Evolutionary conservation across 768 basidiomycete genomes (phyloP), one percentile per base, ranked within the genome.

Genomic region (Boletus speciosus): DNA sequence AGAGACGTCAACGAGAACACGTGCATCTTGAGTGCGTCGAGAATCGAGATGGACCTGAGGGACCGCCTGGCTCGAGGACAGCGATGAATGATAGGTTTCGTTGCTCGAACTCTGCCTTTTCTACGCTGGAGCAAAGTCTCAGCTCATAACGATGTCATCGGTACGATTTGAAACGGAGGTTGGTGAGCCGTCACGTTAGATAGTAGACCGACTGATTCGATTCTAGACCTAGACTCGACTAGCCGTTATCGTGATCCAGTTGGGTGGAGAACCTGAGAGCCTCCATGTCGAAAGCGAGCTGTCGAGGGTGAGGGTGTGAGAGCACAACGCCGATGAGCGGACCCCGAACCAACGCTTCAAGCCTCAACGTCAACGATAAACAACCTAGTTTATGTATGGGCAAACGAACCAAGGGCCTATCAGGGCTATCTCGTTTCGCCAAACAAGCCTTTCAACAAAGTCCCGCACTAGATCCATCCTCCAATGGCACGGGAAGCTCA

Each of bases 381-480:
- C 38, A 11, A 19, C 41, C 31, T 10, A 16, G 11, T 12, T 14
- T 10, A 39, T 51, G 23, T 34, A 75, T 75, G 75, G 70, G 71
- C 58, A 81, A 78, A 66, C 72, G 71, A 55, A 68, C 72, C 49
- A 74, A 71, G 21, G 52, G 58, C 37, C 48, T 82, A 29, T 70
- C 72, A 21, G 76, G 80, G 23, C 61, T 82, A 16, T 73, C 78
- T 51, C 71, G 66, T 55, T 79, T 80, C 48, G 68, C 76, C 19
- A 66, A 70, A 55, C 66, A 75, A 44, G 70, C 74, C 25, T 74
- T 78, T 57, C 65, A 67, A 52, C 61, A 62, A 47, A 53, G 32
- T 21, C 42, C 31, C 1, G 6, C 44, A 14, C 35, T 42, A 15
- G 51, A 57, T 31, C 41, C 52, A 8, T 49, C 56, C 27, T 39